These are phyloP conservation scores for Tremellales sp. DNA, from an alignment of 1,284 basidiomycete genomes.

Conservation along the genomic window DNA sequence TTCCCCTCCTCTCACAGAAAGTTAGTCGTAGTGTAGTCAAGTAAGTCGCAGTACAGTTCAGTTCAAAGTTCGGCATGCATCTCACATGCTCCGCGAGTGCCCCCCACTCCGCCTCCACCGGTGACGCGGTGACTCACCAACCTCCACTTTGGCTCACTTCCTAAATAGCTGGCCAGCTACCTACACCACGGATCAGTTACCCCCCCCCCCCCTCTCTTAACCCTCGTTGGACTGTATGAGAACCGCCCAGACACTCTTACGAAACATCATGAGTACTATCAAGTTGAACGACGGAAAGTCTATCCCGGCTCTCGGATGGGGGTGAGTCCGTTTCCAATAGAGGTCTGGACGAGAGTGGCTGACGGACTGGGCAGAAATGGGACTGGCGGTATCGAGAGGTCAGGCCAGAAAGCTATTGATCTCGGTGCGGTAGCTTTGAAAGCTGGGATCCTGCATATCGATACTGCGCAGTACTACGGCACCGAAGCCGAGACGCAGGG, in stretches of 20 bases:
- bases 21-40: no score
- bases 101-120: no score
- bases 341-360: background rate
- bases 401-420: constrained; percentile 4
- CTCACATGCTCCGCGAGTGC: no score
- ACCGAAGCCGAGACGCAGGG: constrained; percentile 49
- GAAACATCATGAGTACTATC: constrained; percentile 19
- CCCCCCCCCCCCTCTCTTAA: no score
- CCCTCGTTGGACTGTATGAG: no score
- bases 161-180: no score
- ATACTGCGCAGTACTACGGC: constrained; percentile 41
- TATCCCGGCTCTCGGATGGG: constrained; percentile 39
- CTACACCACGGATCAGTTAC: no score
- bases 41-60: no score
- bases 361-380: constrained; percentile 11
- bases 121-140: no score
- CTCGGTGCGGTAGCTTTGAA: constrained; percentile 26
- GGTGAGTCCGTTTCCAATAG: constrained; percentile 1
- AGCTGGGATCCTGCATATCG: constrained; percentile 42
- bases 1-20: no score
- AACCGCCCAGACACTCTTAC: background rate
- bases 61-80: no score
- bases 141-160: no score
- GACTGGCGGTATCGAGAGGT: constrained; percentile 6
- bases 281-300: constrained; percentile 32